phyloP scores from a whole-genome alignment of 2,329 filamentous ascomycete species.

The Colletotrichum chlorophyti region DNA sequence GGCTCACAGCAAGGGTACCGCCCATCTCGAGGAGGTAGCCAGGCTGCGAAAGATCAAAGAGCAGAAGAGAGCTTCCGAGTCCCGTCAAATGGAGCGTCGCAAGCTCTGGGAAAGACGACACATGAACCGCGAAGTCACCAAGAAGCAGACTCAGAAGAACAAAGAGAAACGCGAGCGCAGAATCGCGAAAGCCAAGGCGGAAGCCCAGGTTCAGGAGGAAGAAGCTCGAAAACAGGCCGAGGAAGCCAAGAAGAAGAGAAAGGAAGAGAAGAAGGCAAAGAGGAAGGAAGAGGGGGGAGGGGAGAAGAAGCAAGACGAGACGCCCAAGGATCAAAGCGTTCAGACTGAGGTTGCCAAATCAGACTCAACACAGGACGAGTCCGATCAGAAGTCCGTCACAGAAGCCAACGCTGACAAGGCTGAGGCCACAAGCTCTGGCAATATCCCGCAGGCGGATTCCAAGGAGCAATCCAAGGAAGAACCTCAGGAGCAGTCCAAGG shows the following conservation, averaged over 20 bases:
- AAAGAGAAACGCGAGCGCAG: slow-evolving; percentile 40
- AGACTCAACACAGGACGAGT: slow-evolving; percentile 6
- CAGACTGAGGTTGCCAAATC: slow-evolving; percentile 21
- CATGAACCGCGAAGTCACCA: slow-evolving; percentile 48
- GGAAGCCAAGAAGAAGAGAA: slow-evolving; percentile 33
- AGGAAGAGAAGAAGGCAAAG: slow-evolving; percentile 34
- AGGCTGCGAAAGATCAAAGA: slow-evolving; percentile 57
- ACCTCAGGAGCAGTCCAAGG: neutral
- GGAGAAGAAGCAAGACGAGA: slow-evolving; percentile 31
- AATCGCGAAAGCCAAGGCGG: slow-evolving; percentile 27
- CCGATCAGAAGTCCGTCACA: neutral
- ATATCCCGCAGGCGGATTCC: neutral
- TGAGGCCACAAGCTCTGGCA: neutral
- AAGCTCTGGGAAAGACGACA: slow-evolving; percentile 58
- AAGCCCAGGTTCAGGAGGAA: slow-evolving; percentile 27
- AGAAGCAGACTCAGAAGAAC: slow-evolving; percentile 48
- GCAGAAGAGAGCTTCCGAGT: slow-evolving; percentile 55
- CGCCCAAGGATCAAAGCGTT: slow-evolving; percentile 10
- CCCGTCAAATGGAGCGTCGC: slow-evolving; percentile 51
- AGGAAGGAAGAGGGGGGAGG: slow-evolving; percentile 39
- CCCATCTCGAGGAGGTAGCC: slow-evolving; percentile 56
- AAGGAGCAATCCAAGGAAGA: neutral
- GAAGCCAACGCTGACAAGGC: neutral
- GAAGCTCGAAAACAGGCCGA: slow-evolving; percentile 24
- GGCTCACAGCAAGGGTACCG: slow-evolving; percentile 64